These are phyloP conservation scores for Penicillium vulpinum DNA, from an alignment of 2,329 filamentous ascomycete species.

Conservation along the genomic window DNA sequence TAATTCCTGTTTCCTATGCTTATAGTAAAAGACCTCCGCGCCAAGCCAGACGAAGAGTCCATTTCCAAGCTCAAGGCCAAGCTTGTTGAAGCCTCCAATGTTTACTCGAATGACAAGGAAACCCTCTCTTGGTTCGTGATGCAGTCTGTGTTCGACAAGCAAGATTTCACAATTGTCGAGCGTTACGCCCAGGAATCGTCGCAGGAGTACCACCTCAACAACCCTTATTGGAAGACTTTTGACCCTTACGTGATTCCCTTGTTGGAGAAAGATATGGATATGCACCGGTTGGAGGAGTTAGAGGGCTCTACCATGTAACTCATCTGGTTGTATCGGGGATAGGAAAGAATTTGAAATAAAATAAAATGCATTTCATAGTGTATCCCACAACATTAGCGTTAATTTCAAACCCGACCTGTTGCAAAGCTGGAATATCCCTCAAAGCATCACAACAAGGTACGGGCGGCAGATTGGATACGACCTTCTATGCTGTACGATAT, in stretches of 20 bases:
- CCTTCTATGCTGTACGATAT: not conserved
- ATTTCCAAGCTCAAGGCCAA: conserved; percentile 70
- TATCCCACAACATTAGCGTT: not conserved
- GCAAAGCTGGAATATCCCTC: not conserved
- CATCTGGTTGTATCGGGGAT: not conserved
- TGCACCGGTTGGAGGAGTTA: conserved; percentile 68
- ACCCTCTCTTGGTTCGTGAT: conserved; percentile 73
- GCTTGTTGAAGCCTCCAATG: conserved; percentile 70
- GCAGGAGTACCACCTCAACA: conserved; percentile 65
- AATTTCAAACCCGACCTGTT: too few relatives aligned
- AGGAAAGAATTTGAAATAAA: not conserved
- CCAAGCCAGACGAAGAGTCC: conserved; percentile 63
- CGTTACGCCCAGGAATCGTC: conserved; percentile 64
- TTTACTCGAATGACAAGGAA: conserved; percentile 72
- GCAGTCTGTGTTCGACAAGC: conserved; percentile 68
- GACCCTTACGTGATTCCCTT: conserved; percentile 71
- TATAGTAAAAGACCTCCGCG: conserved; percentile 53
- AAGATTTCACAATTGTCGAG: conserved; percentile 74
- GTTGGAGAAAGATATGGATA: conserved; percentile 67
- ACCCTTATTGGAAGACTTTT: conserved; percentile 75
- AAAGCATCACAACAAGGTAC: not conserved
- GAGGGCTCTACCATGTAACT: conserved; percentile 31
- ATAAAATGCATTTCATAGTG: not conserved
- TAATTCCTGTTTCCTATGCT: not conserved
- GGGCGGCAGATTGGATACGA: not conserved